Conservation (phyloP, 306 rosid genomes). For the Glycine latifolia region DNA sequence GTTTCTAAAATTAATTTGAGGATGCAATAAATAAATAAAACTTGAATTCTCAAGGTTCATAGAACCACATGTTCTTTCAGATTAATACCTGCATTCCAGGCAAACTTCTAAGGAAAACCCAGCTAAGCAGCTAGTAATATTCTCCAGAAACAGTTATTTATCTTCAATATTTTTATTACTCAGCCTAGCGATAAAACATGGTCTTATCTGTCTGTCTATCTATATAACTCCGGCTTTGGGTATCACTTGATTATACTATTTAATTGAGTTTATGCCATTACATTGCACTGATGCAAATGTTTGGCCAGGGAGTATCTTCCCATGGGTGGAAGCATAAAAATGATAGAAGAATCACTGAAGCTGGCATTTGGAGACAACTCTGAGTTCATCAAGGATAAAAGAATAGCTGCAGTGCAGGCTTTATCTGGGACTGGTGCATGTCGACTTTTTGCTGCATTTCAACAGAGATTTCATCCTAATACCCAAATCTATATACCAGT, state of each 20-base stretch:
- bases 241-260: not conserved
- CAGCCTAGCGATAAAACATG: not conserved
- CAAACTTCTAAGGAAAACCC: slow-evolving; percentile 8
- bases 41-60: slow-evolving; percentile 29
- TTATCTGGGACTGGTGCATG: slow-evolving; percentile 99
- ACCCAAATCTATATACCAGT: slow-evolving; percentile 86
- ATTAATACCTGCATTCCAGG: slow-evolving; percentile 14
- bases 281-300: slow-evolving; percentile 31
- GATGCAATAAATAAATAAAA: slow-evolving; percentile 12
- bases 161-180: not conserved
- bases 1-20: not conserved
- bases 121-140: slow-evolving; percentile 2
- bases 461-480: slow-evolving; percentile 83
- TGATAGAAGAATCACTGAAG: slow-evolving; percentile 92
- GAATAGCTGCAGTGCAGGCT: slow-evolving; percentile 94
- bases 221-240: not conserved
- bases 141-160: slow-evolving; percentile 5
- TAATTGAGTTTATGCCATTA: slow-evolving; percentile 2
- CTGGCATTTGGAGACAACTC: slow-evolving; percentile 94
- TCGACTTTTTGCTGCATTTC: slow-evolving; percentile 92
- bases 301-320: slow-evolving; percentile 92
- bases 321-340: slow-evolving; percentile 83
- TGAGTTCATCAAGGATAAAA: slow-evolving; percentile 79
- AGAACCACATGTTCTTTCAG: slow-evolving; percentile 11
- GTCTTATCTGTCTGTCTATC: not conserved